These are phyloP conservation scores for Aspergillus avenaceus DNA, from an alignment of 495 filamentous ascomycete genomes.

Conservation along the genomic window DNA sequence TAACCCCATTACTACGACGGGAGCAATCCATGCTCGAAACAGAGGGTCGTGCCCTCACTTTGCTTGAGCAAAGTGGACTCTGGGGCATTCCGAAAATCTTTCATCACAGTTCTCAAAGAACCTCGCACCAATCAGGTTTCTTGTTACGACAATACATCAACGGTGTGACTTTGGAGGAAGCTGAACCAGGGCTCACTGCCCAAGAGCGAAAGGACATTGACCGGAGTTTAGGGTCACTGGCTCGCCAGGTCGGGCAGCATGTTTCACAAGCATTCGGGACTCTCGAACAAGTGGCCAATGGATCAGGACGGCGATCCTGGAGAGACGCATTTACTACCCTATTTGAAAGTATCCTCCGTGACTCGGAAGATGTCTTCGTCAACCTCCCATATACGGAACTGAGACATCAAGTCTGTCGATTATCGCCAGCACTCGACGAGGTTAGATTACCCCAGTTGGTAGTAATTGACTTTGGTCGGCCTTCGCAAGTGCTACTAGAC, in stretches of 20 bases:
- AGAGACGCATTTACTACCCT: conserved; percentile 55
- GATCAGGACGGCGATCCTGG: conserved; percentile 54
- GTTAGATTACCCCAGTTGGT: conserved; percentile 54
- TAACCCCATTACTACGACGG: conserved; percentile 52
- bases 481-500: conserved; percentile 56
- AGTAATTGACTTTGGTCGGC: conserved; percentile 52
- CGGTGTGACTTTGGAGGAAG: conserved; percentile 41
- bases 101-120: conserved; percentile 42
- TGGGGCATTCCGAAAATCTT: conserved; percentile 49
- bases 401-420: conserved; percentile 45
- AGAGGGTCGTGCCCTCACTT: conserved; percentile 50
- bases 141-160: conserved; percentile 46
- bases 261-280: conserved; percentile 47
- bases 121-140: conserved; percentile 38
- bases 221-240: conserved; percentile 31
- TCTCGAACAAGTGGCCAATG: conserved; percentile 42
- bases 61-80: conserved; percentile 41
- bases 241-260: conserved; percentile 33
- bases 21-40: conserved; percentile 53
- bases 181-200: conserved; percentile 29
- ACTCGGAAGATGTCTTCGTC: conserved; percentile 68
- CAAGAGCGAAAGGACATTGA: conserved; percentile 42
- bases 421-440: conserved; percentile 50
- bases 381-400: conserved; percentile 62
- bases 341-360: conserved; percentile 59